Percentiles rank a stretch among this genome's conserved stretches.
These are phyloP conservation scores for Xylariaceae sp. DNA, from an alignment of 2,329 filamentous ascomycete genomes.

Conservation along the genomic window DNA sequence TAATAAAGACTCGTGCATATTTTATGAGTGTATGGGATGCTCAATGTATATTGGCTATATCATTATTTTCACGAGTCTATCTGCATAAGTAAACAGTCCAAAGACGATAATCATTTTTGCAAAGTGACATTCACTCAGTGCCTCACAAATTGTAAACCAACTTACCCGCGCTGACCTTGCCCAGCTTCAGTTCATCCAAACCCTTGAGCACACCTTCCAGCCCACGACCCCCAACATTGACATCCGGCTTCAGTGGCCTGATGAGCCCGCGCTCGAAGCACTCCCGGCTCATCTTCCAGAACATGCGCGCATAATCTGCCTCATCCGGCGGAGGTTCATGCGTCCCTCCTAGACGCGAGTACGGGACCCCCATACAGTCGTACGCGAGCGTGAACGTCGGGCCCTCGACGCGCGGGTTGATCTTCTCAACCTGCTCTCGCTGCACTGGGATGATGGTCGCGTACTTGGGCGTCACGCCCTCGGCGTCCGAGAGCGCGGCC, in stretches of 20 bases:
- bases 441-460: conserved; percentile 2
- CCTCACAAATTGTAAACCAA: conserved; percentile 36
- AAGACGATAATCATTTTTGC: too few relatives aligned
- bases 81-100: too few relatives aligned
- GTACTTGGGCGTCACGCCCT: background rate
- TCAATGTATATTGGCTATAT: too few relatives aligned
- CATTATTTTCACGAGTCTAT: too few relatives aligned
- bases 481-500: conserved; percentile 1
- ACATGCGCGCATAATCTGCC: conserved; percentile 21
- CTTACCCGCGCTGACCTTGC: conserved; percentile 36
- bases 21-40: too few relatives aligned
- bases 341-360: conserved; percentile 11
- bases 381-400: conserved; percentile 32
- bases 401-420: conserved; percentile 3
- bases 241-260: conserved; percentile 27
- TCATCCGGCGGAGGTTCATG: conserved; percentile 5
- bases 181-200: conserved; percentile 25
- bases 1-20: background rate
- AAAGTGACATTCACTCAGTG: too few relatives aligned
- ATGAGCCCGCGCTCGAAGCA: conserved; percentile 33
- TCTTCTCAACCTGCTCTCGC: background rate
- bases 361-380: conserved; percentile 34
- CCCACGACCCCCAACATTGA: conserved; percentile 25
- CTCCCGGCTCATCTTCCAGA: conserved; percentile 29
- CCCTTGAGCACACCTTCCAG: conserved; percentile 31